Percentiles rank a stretch among this genome's conserved stretches.
Evolutionary conservation across 2,329 filamentous ascomycete species (phyloP).

Genomic region (Xylaria sp.): DNA sequence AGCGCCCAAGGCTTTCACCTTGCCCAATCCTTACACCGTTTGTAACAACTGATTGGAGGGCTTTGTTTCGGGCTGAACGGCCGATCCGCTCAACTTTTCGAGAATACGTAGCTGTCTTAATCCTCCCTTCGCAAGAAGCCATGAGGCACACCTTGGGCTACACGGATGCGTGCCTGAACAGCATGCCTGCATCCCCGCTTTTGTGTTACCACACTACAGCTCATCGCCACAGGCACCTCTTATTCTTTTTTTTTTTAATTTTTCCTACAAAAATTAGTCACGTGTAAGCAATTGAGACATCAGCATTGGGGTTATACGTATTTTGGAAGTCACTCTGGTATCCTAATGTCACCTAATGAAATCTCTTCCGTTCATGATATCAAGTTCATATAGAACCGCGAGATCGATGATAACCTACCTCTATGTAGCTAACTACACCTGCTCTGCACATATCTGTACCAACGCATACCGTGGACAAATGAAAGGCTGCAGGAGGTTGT

Average conservation of each 20-base stretch:
- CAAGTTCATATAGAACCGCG: not conserved
- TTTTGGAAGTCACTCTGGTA: not conserved
- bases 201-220: not conserved
- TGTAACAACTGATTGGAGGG: not conserved
- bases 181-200: not conserved
- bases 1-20: too few species aligned
- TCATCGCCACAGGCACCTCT: not conserved
- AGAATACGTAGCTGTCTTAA: not conserved
- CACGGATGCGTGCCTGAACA: not conserved
- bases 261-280: too few species aligned
- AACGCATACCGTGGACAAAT: not conserved
- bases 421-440: not conserved
- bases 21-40: not conserved
- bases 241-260: too few species aligned
- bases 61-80: not conserved
- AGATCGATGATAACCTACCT: not conserved
- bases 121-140: not conserved
- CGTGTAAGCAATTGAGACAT: not conserved
- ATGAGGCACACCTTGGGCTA: not conserved
- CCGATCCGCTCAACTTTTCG: not conserved
- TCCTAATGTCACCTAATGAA: not conserved
- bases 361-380: not conserved
- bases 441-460: not conserved
- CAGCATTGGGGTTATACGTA: not conserved
- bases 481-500: not conserved